Percentiles rank a stretch among this genome's conserved stretches.
phyloP scores from a whole-genome alignment of 345 rosid species.

The Cardamine chenopodiifolia region DNA sequence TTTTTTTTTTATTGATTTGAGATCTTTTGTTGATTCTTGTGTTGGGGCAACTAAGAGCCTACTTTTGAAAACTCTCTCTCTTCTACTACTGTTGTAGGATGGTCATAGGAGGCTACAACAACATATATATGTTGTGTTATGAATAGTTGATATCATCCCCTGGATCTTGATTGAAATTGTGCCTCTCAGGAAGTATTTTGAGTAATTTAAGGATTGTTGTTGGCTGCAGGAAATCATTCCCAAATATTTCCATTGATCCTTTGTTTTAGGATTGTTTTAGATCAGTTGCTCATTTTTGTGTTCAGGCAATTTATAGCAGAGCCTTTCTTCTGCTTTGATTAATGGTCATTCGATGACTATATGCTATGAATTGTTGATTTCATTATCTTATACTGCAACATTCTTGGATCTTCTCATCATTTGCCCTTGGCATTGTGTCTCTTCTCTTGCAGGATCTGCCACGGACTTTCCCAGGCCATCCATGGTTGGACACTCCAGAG shows the following conservation, averaged over 20 bases:
- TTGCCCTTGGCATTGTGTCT: constrained; percentile 11
- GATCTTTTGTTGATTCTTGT: constrained; percentile 22
- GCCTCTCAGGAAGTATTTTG: constrained; percentile 11
- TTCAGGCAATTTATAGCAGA: neutral
- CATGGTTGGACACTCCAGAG: constrained; percentile 98
- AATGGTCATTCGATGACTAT: neutral
- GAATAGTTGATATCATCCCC: constrained; percentile 5
- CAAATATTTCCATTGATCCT: neutral
- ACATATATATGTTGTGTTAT: constrained; percentile 13
- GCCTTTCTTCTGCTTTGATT: neutral
- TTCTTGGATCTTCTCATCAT: constrained; percentile 1
- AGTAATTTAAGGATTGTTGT: neutral
- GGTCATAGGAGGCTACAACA: constrained; percentile 10
- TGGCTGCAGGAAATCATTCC: neutral
- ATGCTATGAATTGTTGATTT: constrained; percentile 4
- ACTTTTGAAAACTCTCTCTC: neutral
- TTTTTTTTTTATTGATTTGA: neutral
- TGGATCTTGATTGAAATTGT: constrained; percentile 1
- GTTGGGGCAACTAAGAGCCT: neutral
- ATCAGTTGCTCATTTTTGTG: constrained; percentile 14
- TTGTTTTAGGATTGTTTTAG: neutral
- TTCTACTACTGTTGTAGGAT: neutral
- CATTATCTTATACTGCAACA: neutral
- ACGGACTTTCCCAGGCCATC: constrained; percentile 97
- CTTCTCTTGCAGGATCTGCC: constrained; percentile 76